Percentiles rank a stretch among this genome's conserved stretches.
Conservation (phyloP, 1,139 yeast species). For the Suhomyces wounanorum region DNA sequence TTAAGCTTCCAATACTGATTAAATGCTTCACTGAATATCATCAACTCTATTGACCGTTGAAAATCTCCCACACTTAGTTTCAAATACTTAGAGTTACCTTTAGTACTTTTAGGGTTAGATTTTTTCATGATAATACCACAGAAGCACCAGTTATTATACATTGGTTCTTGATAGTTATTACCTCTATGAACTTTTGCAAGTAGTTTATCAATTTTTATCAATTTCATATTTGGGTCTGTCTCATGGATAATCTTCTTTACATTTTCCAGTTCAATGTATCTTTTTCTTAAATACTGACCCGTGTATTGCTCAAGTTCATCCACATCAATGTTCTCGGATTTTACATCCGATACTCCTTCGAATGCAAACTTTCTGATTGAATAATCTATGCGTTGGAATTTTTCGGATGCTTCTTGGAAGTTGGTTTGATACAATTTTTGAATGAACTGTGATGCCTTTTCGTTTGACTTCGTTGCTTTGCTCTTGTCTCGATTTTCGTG, state of each 20-base stretch:
- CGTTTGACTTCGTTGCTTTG: neutral
- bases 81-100: constrained; percentile 52
- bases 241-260: constrained; percentile 39
- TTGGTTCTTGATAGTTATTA: constrained; percentile 70
- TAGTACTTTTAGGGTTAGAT: neutral
- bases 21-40: constrained; percentile 68
- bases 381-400: constrained; percentile 17
- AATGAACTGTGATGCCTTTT: constrained; percentile 14
- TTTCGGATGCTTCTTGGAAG: constrained; percentile 11
- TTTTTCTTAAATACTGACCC: constrained; percentile 26
- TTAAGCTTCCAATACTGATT: constrained; percentile 70
- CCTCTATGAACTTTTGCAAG: constrained; percentile 61
- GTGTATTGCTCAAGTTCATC: constrained; percentile 19
- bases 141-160: constrained; percentile 72
- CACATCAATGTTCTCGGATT: constrained; percentile 7
- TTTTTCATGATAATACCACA: constrained; percentile 49
- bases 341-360: constrained; percentile 16
- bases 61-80: constrained; percentile 71
- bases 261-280: constrained; percentile 45
- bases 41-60: constrained; percentile 53
- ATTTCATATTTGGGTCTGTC: constrained; percentile 36
- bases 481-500: neutral
- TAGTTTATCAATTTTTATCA: constrained; percentile 57
- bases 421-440: constrained; percentile 16
- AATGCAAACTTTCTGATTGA: constrained; percentile 22